Evolutionary conservation across 768 basidiomycete species (phyloP), one percentile per base, ranked within the genome.

Genomic region (Lactarius tabidus): DNA sequence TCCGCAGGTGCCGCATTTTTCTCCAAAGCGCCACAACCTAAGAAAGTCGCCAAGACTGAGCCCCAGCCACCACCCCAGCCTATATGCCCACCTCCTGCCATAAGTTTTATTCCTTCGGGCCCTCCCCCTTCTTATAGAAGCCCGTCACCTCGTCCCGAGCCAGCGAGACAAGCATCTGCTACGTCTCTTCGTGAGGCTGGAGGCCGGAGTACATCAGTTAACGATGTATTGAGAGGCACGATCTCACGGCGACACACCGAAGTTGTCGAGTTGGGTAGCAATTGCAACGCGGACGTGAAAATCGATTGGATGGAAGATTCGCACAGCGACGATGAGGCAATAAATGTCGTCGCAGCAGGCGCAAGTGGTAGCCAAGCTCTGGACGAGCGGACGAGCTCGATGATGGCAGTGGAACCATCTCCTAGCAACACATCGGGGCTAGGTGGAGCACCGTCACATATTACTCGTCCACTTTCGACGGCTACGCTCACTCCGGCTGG

Each of bases 241-340:
- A 72, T 78, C 43, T 70, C 73, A 67, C 71, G 80, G 63, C 76
- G 80, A 43, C 69, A 74, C 51, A 69, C 76, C 51, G 71, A 74
- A 59, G 67, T 69, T 20, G 57, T 77, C 36, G 71, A 71, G 18
- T 71, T 72, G 20, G 72, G 77, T 66, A 67, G 72, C 17, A 75
- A 75, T 56, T 69, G 67, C 15, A 64, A 69, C 57, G 54, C 68
- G 3, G 79, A 80, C 71, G 72, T 77, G 66, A 74, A 84, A 62
- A 82, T 75, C 62, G 84, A 95, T 70, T 91, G 93, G 92, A 79
- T 83, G 62, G 85, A 91, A 73, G 76, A 67, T 51, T 71, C 63
- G n/a, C 74, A 84, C 6, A 93, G 91, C 69, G 92, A 94, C 67
- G 92, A 94, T 61, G 92, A 94, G 74, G 92, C 91, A 17, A 91